These are phyloP conservation scores for Boletus bicolor DNA, from an alignment of 768 basidiomycete species.

Conservation along the genomic window DNA sequence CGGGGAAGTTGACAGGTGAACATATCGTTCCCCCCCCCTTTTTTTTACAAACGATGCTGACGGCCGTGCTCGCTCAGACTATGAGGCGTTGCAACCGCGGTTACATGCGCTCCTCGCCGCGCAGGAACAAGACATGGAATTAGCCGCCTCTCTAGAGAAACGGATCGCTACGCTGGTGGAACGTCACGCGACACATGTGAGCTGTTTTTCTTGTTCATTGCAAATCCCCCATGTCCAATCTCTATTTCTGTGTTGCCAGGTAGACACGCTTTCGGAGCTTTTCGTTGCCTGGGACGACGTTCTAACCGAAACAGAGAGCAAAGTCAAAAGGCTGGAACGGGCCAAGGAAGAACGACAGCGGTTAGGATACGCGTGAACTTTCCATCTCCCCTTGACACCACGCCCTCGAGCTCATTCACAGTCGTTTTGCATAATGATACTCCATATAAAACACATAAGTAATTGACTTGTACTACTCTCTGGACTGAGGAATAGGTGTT, in stretches of 20 bases:
- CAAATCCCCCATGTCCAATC: not conserved
- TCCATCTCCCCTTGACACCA: not conserved
- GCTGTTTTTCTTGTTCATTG: slow-evolving; percentile 17
- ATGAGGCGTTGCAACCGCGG: slow-evolving; percentile 66
- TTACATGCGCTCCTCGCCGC: slow-evolving; percentile 54
- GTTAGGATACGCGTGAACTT: slow-evolving; percentile 53
- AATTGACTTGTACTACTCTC: slow-evolving; percentile 16
- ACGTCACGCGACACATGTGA: slow-evolving; percentile 66
- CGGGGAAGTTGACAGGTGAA: slow-evolving; percentile 66
- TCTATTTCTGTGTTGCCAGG: slow-evolving; percentile 38
- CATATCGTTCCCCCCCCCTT: not conserved
- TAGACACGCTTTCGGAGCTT: slow-evolving; percentile 77
- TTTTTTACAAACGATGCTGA: not conserved
- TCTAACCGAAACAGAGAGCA: slow-evolving; percentile 62
- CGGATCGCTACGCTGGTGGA: slow-evolving; percentile 66
- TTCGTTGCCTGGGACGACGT: slow-evolving; percentile 86
- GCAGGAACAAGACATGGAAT: slow-evolving; percentile 55
- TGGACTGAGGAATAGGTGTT: slow-evolving; percentile 4
- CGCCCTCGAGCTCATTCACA: not conserved
- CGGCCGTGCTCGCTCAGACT: slow-evolving; percentile 37
- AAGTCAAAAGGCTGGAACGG: slow-evolving; percentile 53
- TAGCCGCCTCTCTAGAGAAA: slow-evolving; percentile 60
- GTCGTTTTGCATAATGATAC: slow-evolving; percentile 12
- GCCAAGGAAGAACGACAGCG: slow-evolving; percentile 57
- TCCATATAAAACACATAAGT: slow-evolving; percentile 18